Evolutionary conservation across 1,284 basidiomycete genomes (phyloP).

Genomic region (Wolfiporia cocos): DNA sequence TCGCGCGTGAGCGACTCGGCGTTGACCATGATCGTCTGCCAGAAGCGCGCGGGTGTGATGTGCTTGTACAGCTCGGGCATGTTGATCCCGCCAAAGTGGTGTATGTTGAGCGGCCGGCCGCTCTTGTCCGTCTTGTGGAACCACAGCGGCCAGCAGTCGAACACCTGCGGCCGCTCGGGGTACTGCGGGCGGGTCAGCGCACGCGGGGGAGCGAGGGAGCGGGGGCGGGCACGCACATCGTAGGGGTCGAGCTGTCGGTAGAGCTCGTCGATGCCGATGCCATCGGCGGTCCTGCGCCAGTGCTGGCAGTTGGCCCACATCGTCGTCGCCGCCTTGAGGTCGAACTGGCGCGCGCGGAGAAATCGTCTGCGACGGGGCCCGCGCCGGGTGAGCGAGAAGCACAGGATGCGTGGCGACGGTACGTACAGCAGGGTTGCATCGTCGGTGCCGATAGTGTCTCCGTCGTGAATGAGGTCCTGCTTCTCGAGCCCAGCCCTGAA

Average conservation of each 20-base stretch:
- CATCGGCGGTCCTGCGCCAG: conserved; percentile 52
- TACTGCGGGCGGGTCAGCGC: conserved; percentile 36
- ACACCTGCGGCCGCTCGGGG: conserved; percentile 59
- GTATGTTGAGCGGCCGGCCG: conserved; percentile 65
- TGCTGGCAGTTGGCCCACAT: conserved; percentile 56
- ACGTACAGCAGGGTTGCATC: conserved; percentile 50
- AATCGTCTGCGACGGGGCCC: conserved; percentile 53
- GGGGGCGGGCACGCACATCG: conserved; percentile 36
- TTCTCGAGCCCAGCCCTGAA: conserved; percentile 45
- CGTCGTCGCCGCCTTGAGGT: conserved; percentile 43
- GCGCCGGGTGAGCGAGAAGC: conserved; percentile 3
- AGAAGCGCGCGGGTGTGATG: conserved; percentile 56
- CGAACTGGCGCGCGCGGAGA: conserved; percentile 57
- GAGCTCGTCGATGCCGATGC: conserved; percentile 52
- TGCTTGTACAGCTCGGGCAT: conserved; percentile 53
- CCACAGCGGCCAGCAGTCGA: conserved; percentile 68
- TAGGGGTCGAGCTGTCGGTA: conserved; percentile 53
- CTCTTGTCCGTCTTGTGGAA: conserved; percentile 74
- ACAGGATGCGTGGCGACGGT: neutral
- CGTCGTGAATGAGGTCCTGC: conserved; percentile 49
- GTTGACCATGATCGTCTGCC: conserved; percentile 56
- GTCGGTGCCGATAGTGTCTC: conserved; percentile 60
- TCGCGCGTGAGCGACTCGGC: conserved; percentile 57
- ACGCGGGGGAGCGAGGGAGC: neutral
- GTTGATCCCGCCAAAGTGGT: conserved; percentile 55